Percentiles rank a stretch among this genome's conserved stretches.
These are phyloP conservation scores for Phaeotremella skinneri DNA, from an alignment of 768 basidiomycete genomes.

Conservation along the genomic window DNA sequence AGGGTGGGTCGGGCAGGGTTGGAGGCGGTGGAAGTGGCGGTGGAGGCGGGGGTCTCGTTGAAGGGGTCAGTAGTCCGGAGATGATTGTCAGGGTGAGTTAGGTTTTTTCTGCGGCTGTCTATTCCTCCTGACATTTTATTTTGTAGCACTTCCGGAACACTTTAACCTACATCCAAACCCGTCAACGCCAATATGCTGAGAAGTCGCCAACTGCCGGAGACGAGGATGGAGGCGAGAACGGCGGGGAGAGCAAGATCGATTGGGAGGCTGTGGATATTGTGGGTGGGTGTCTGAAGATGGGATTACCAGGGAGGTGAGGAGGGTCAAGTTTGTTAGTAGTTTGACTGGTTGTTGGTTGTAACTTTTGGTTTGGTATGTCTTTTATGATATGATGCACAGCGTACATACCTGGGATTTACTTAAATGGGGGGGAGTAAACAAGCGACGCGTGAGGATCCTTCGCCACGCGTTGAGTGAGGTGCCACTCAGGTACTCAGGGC, in stretches of 20 bases:
- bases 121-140: slow-evolving; percentile 6
- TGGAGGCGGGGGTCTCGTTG: slow-evolving; percentile 82
- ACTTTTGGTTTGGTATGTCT: no score
- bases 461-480: not conserved
- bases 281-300: slow-evolving; percentile 87
- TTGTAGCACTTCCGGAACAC: slow-evolving; percentile 90
- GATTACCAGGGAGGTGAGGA: slow-evolving; percentile 36
- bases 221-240: slow-evolving; percentile 15
- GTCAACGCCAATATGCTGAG: slow-evolving; percentile 58
- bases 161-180: slow-evolving; percentile 71
- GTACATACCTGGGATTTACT: no score
- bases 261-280: slow-evolving; percentile 89
- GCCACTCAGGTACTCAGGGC: slow-evolving; percentile 3
- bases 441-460: not conserved
- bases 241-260: slow-evolving; percentile 54
- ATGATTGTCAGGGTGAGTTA: slow-evolving; percentile 63
- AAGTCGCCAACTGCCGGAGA: slow-evolving; percentile 36
- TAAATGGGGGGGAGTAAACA: not conserved
- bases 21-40: slow-evolving; percentile 50
- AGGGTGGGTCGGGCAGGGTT: slow-evolving; percentile 7
- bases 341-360: not conserved
- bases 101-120: not conserved
- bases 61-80: slow-evolving; percentile 87
- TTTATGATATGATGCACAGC: no score
- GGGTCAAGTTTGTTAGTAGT: not conserved